These are phyloP conservation scores for Cajanus cajan DNA, from an alignment of 306 rosid genomes.

Conservation along the genomic window DNA sequence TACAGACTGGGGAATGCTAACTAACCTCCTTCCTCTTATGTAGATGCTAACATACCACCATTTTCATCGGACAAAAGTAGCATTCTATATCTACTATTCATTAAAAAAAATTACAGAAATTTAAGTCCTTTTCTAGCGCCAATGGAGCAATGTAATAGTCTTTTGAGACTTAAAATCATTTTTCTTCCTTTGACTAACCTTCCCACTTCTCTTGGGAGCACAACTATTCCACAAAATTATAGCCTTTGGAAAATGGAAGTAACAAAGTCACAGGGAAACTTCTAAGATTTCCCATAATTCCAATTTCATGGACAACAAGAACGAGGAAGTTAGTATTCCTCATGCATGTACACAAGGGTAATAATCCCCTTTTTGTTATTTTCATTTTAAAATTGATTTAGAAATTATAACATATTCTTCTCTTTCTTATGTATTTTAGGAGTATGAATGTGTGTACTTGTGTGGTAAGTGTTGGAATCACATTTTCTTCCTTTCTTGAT, in stretches of 20 bases:
- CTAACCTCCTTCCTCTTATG: neutral
- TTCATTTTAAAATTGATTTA: neutral
- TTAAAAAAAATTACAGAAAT: neutral
- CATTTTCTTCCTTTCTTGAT: neutral
- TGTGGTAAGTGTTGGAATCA: neutral
- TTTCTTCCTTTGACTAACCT: slow-evolving; percentile 13
- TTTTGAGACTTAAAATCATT: neutral
- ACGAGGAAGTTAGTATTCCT: neutral
- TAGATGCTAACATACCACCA: neutral
- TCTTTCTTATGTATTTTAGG: neutral
- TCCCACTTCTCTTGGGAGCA: slow-evolving; percentile 4
- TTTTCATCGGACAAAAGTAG: neutral
- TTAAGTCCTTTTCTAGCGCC: neutral
- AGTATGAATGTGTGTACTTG: neutral
- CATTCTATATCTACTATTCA: neutral
- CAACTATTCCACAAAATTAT: neutral
- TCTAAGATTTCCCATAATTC: neutral
- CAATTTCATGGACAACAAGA: neutral
- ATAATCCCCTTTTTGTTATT: neutral
- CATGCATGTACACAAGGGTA: neutral
- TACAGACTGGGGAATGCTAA: neutral
- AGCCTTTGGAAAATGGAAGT: slow-evolving; percentile 1
- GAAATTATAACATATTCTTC: neutral
- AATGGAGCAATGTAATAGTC: neutral
- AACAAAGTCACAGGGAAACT: neutral